Base-by-base conservation (phyloP, 2,329 filamentous ascomycete genomes). In the Neopestalotiopsis clavispora region DNA sequence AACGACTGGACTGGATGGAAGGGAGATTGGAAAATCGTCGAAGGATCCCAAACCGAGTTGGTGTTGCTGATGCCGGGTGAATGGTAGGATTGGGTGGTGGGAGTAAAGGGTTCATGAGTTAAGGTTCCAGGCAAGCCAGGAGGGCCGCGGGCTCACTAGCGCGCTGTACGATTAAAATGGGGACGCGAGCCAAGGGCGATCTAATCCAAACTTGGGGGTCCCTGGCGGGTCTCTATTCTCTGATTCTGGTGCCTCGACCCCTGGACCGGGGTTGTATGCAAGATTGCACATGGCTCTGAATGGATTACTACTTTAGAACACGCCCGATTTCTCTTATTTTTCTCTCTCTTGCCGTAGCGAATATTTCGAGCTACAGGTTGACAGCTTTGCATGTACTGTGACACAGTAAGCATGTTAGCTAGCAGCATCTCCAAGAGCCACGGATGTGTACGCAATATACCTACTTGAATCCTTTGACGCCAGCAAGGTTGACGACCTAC, bases 191-290 rank as follows among this genome's bases (percentile, higher is more conserved):
- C 63, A 28, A 58, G 63, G 45, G 28, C 38, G 28, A 57, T 57
- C 63, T 66, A 58, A 38, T 49, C 49, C 49, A 10, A 20, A 23
- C 23, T 52, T 20, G 61, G 61, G 42, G 63, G n/a, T 63, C 60
- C 34, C n/a, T 45, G 34, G 63, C 34, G 63, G 42, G 40, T 45
- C 23, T 28, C 28, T 45, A 38, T 59, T 67, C 56, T 49, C 10
- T 40, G 56, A n/a, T 61, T 38, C 34, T 60, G 59, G 45, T 52
- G 45, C 45, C 45, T 52, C 45, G 65, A 60, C 65, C 65, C 65
- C 65, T 67, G 65, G 65, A 67, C 65, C 52, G 20, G 65, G 65
- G 65, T 67, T 32, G 23, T 60, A 59, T 59, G 52, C 52, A 42
- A 42, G 65, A 67, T 56, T 65, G 59, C 59, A 62, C 59, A 62